Evolutionary conservation across 345 rosid species (phyloP).

Genomic region (Aquilaria malaccensis): DNA sequence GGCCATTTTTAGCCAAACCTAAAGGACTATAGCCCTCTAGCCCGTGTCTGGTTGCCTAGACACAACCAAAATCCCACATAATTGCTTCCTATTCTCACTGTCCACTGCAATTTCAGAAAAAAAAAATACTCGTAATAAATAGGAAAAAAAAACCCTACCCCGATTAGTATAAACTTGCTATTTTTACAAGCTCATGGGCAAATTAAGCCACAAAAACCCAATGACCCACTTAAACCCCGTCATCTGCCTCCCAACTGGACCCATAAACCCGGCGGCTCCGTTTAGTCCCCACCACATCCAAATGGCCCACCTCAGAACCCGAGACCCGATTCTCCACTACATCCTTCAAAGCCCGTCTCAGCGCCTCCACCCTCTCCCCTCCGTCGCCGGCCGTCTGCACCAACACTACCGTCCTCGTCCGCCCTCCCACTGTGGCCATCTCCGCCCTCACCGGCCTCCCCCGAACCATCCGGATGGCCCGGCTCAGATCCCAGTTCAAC

Average conservation of each 20-base stretch:
- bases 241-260: conserved; percentile 1
- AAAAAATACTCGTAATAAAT: no score
- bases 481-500: conserved; percentile 35
- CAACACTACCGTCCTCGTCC: conserved; percentile 35
- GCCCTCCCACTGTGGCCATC: conserved; percentile 49
- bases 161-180: no score
- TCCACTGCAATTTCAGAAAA: no score
- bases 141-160: no score
- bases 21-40: no score
- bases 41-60: no score
- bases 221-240: neutral
- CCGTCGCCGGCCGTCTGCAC: conserved; percentile 29
- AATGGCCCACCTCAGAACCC: conserved; percentile 18
- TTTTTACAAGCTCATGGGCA: no score
- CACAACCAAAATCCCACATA: no score
- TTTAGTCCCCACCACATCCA: conserved; percentile 9
- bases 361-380: conserved; percentile 18
- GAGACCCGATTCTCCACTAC: conserved; percentile 33
- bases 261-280: conserved; percentile 18
- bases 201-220: no score
- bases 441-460: conserved; percentile 41
- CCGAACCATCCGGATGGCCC: conserved; percentile 25
- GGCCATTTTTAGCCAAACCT: no score
- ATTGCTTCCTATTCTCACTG: no score
- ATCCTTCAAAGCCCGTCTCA: conserved; percentile 32